These are phyloP conservation scores for Heterobasidion parviporum DNA, from an alignment of 1,284 basidiomycete species.

Conservation along the genomic window DNA sequence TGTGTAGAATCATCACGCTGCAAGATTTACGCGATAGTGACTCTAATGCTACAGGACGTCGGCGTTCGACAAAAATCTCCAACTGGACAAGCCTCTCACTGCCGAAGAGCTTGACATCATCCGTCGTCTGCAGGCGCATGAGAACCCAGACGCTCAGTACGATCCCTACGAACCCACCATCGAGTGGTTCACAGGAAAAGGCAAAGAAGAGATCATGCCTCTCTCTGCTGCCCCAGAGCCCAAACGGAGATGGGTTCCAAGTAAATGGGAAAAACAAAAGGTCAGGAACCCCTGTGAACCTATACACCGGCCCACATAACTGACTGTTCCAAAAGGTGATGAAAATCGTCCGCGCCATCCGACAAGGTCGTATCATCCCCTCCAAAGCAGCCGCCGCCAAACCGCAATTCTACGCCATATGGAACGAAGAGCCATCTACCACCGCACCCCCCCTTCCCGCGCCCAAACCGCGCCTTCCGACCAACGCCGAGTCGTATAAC, in stretches of 20 bases:
- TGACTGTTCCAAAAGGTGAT: slow-evolving; percentile 58
- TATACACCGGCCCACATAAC: neutral
- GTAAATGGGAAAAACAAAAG: slow-evolving; percentile 99
- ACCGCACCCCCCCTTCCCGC: slow-evolving; percentile 84
- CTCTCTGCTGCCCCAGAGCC: slow-evolving; percentile 89
- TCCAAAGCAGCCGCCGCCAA: slow-evolving; percentile 67
- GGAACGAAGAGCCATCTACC: slow-evolving; percentile 65
- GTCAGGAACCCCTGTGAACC: slow-evolving; percentile 28
- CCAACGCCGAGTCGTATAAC: slow-evolving; percentile 95
- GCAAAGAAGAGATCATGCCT: slow-evolving; percentile 91
- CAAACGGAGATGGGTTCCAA: slow-evolving; percentile 93
- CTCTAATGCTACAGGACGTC: slow-evolving; percentile 56
- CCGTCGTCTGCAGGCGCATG: slow-evolving; percentile 78
- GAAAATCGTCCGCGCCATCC: slow-evolving; percentile 99
- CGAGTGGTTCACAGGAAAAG: slow-evolving; percentile 97
- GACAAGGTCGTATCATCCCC: slow-evolving; percentile 89
- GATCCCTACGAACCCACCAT: slow-evolving; percentile 90
- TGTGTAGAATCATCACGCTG: slow-evolving; percentile 23
- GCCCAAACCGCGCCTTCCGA: slow-evolving; percentile 86
- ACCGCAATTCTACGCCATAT: slow-evolving; percentile 83
- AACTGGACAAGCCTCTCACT: slow-evolving; percentile 82
- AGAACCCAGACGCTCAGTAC: slow-evolving; percentile 87
- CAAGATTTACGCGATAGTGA: too few relatives aligned
- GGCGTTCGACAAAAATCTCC: slow-evolving; percentile 86
- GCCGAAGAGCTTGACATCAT: slow-evolving; percentile 95